Conservation (phyloP, 352 stramenopile species). For the Bremia lactucae region DNA sequence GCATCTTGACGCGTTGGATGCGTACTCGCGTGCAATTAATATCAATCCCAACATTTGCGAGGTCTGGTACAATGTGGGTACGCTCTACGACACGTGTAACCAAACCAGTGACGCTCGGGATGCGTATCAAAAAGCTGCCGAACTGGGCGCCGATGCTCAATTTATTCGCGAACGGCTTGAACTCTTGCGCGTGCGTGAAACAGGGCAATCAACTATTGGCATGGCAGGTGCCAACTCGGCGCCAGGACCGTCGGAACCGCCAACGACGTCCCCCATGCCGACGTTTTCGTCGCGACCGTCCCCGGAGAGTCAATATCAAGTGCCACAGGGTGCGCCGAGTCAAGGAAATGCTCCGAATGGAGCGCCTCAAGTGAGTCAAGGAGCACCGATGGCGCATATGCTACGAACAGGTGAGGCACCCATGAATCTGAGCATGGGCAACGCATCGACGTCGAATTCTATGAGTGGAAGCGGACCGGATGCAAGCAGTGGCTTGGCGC, state of each 20-base stretch:
- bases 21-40: constrained; percentile 84
- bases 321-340: constrained; percentile 21
- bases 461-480: constrained; percentile 30
- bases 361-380: constrained; percentile 19
- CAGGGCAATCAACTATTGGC: constrained; percentile 67
- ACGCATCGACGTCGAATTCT: constrained; percentile 22
- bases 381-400: constrained; percentile 45
- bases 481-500: constrained; percentile 38
- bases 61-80: constrained; percentile 88
- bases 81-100: constrained; percentile 86
- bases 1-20: constrained; percentile 79
- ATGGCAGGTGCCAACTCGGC: constrained; percentile 77
- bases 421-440: constrained; percentile 45
- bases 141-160: constrained; percentile 71
- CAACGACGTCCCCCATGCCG: constrained; percentile 77
- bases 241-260: constrained; percentile 64
- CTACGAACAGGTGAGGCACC: constrained; percentile 32
- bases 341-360: constrained; percentile 24
- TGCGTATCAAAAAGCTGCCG: constrained; percentile 82
- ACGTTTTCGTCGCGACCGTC: constrained; percentile 66
- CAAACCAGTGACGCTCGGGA: constrained; percentile 83
- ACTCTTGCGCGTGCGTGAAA: constrained; percentile 65
- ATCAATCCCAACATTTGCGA: constrained; percentile 88
- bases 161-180: constrained; percentile 80
- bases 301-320: constrained; percentile 48